Base-by-base conservation (phyloP, 2,329 filamentous ascomycete species). In the Epicoccum sorghinum region DNA sequence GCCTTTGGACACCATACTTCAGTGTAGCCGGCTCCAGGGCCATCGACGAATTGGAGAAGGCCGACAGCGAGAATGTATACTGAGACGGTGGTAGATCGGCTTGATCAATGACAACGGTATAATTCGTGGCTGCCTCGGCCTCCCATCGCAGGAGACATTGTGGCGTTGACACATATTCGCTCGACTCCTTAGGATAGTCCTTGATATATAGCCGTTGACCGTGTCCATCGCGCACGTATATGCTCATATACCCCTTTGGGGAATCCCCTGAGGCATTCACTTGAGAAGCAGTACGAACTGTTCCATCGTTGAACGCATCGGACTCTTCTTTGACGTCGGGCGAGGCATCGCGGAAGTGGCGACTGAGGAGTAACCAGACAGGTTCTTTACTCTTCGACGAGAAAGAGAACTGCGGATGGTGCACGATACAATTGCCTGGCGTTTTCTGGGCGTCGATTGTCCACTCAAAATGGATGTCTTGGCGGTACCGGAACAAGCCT, bases 391-490 rank as follows among this genome's bases (percentile, higher is more conserved):
- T 75, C 1, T 81, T 75, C 0, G 86, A 75, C 6, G 75, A 75
- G 25, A 88, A 72, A 0, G 80, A 74, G 58, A 86, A 86, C 58
- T 88, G 86, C 0, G 85, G 85, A 60, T 87, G 86, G 10, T 80
- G 79, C 9, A 91, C 78, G 14, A 90, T 86, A 69, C 90, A 96
- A 59, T 92, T 89, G 0, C 86, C 86, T 51, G 90, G 89, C 46
- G 86, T 81, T 29, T 60, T 53, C 71, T 72, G 18, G 18, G 77
- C 73, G 7, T 64, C 61, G n/a, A 88, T 71, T 55, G 88, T 82
- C 95, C 95, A 99, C 2, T 82, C 82, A 68, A 98, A 96, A 75
- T 99, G 95, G 51, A 93, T 86, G 66, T 99, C 93, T 72, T 96
- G 88, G 7, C 93, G 87, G 69, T 89, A 79, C 1, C 80, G 79